These are phyloP conservation scores for Diaporthe nobilis DNA, from an alignment of 2,329 filamentous ascomycete species.

Conservation along the genomic window DNA sequence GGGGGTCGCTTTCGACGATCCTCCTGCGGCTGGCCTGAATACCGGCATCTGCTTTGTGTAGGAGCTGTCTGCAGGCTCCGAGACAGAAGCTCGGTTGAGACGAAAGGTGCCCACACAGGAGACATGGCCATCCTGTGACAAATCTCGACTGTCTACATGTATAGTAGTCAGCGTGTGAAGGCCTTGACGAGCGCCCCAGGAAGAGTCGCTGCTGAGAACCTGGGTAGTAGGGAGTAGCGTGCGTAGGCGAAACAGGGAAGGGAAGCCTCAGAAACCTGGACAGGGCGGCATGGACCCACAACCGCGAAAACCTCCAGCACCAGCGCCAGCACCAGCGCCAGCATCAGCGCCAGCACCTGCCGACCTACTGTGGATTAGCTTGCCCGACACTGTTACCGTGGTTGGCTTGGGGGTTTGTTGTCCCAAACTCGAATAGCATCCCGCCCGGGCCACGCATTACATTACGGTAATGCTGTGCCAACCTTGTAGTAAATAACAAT, in stretches of 20 bases:
- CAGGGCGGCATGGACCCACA: conserved; percentile 12
- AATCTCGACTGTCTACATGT: background rate
- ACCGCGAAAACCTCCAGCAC: conserved; percentile 27
- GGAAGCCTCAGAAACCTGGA: conserved; percentile 26
- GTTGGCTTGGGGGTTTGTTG: conserved; percentile 13
- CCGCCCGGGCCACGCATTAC: conserved; percentile 7
- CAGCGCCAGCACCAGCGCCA: background rate
- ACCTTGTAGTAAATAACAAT: background rate
- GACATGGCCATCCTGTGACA: background rate
- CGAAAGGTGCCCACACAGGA: background rate
- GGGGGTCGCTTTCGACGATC: background rate
- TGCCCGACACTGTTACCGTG: background rate
- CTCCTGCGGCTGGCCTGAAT: background rate
- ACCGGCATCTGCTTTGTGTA: background rate
- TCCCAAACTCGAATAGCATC: conserved; percentile 19
- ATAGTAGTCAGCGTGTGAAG: background rate
- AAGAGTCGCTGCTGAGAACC: conserved; percentile 4
- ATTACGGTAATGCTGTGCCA: background rate
- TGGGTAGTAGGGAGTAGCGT: conserved; percentile 6
- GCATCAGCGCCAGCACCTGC: background rate
- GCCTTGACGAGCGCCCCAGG: no score
- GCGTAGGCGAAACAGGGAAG: conserved; percentile 25
- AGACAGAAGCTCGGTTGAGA: conserved; percentile 3
- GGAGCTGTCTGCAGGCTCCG: conserved; percentile 7
- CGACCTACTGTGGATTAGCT: conserved; percentile 10